A percentile compares a stretch with the other conserved stretches of the same genome.
Evolutionary conservation across 257 asterid species (phyloP).

Genomic region (Solanum sitiens): DNA sequence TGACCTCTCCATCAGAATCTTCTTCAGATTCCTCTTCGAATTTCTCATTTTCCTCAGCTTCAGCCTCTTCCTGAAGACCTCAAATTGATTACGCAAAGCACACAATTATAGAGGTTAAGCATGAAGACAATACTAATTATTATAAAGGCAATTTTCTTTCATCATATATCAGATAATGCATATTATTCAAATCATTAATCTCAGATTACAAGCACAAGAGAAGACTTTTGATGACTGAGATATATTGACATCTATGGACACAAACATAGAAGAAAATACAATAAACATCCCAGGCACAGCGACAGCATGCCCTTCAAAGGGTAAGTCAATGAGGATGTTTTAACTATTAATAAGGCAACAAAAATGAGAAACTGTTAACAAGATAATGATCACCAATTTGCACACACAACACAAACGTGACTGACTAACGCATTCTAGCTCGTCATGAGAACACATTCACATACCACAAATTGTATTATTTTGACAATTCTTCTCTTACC

Average conservation of each 20-base stretch:
- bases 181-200: background rate
- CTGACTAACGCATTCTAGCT: background rate
- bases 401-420: background rate
- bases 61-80: constrained; percentile 50
- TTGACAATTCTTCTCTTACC: background rate
- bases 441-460: background rate
- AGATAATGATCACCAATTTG: background rate
- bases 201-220: background rate
- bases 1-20: constrained; percentile 40
- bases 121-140: background rate
- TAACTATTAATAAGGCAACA: background rate
- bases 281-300: background rate
- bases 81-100: background rate
- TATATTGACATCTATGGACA: background rate
- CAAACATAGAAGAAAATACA: background rate
- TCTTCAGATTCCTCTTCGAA: constrained; percentile 50
- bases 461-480: background rate
- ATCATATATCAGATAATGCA: background rate
- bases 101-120: background rate
- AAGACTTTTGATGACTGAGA: background rate
- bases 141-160: background rate
- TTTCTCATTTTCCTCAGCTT: constrained; percentile 50
- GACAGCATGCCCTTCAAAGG: background rate
- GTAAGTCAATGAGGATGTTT: background rate
- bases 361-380: background rate